Base-by-base conservation (phyloP, 2,329 filamentous ascomycete species). In the Aspergillus felis region DNA sequence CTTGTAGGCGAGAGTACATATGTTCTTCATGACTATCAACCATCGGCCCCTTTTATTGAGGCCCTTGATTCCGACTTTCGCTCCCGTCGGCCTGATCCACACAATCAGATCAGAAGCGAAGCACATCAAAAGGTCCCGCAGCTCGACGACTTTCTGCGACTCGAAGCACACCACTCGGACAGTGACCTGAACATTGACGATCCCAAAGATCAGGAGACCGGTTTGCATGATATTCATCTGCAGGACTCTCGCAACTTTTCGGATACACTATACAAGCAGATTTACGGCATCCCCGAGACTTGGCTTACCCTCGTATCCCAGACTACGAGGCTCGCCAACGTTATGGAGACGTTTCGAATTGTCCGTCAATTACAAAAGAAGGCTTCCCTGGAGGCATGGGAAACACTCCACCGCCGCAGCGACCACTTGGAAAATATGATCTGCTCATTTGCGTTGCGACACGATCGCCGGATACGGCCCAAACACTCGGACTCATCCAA, bases 231-330 rank as follows among this genome's bases (percentile, higher is more conserved):
- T 46, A 77, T 77, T n/a, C 74, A 78, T 53, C 65, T 76, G 0
- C 68, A 75, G 48, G 72, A 75, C 51, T 71, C 69, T 1, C 63
- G 71, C 7, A 67, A 64, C 7, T 71, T 68, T 38, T 64, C 66
- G 10, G 66, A 70, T 3, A 75, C 72, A 0, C 68, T 77, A 27
- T 77, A 76, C 57, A 69, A 69, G 46, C 68, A 77, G 28, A 71
- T 78, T 7, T 78, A 79, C 51, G 75, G 76, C 2, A 74, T 79
- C 12, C 69, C 75, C 0, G 76, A 79, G 51, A 76, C 74, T 14
- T 78, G 76, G 74, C 67, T 79, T 2, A 76, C 74, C 35, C 66
- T 78, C 3, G 66, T 79, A 14, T 79, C 77, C 0, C 76, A 78
- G 56, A 77, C 76, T 1, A 78, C 76, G 1, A 66, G 76, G 28